Percentiles rank a stretch among this genome's conserved stretches.
These are phyloP conservation scores for Cladosporium sp. DNA, from an alignment of 2,329 filamentous ascomycete species.

Conservation along the genomic window DNA sequence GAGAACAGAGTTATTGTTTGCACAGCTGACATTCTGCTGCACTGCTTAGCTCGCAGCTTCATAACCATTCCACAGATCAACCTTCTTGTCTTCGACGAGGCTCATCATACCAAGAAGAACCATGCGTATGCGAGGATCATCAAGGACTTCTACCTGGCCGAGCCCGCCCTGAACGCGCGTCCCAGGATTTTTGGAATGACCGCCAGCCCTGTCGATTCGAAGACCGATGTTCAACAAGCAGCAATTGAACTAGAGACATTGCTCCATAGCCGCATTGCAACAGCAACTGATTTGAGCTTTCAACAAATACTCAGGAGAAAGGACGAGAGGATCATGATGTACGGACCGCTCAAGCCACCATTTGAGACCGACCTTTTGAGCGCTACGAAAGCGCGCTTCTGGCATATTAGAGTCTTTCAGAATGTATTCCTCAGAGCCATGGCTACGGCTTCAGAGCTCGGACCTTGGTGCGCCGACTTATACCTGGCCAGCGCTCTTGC, in stretches of 20 bases:
- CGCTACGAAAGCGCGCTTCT: conserved; percentile 56
- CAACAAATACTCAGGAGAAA: conserved; percentile 48
- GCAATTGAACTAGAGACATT: conserved; percentile 70
- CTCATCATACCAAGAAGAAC: conserved; percentile 92
- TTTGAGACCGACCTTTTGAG: conserved; percentile 68
- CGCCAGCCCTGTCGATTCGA: conserved; percentile 87
- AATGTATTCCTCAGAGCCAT: conserved; percentile 62
- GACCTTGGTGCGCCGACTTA: conserved; percentile 80
- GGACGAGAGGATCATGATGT: conserved; percentile 58
- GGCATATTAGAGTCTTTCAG: conserved; percentile 55
- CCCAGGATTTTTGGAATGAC: conserved; percentile 96
- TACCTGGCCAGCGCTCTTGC: conserved; percentile 43
- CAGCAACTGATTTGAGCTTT: conserved; percentile 64
- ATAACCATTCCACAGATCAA: conserved; percentile 82
- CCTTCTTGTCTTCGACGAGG: conserved; percentile 91
- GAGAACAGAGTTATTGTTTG: conserved; percentile 85
- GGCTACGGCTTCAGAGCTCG: conserved; percentile 66
- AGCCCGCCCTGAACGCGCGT: conserved; percentile 48
- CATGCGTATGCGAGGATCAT: conserved; percentile 89
- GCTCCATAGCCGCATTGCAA: conserved; percentile 81
- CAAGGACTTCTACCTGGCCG: conserved; percentile 74
- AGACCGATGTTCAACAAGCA: conserved; percentile 69
- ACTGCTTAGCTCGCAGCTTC: conserved; percentile 77
- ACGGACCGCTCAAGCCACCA: conserved; percentile 55
- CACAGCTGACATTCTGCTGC: conserved; percentile 82